Percentiles rank a stretch among this genome's conserved stretches.
Conservation (phyloP, 2,329 filamentous ascomycete species). For the Eurotiales sp. region DNA sequence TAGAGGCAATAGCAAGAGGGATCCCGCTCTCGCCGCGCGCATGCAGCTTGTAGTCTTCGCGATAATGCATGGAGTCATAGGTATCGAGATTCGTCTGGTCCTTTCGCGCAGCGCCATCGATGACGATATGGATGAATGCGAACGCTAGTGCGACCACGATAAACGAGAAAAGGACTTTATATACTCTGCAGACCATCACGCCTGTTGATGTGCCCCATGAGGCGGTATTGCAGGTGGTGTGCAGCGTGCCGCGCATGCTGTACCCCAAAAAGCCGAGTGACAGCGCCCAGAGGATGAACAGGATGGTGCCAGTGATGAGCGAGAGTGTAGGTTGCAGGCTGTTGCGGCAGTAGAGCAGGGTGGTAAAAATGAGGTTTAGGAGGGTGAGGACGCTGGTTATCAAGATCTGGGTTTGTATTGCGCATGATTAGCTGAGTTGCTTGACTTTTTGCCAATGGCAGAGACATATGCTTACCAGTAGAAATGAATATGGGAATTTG, state of each 20-base stretch:
- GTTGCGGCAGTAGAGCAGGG: conserved; percentile 49
- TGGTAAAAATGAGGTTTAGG: conserved; percentile 46
- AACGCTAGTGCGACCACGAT: conserved; percentile 45
- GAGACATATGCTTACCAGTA: conserved; percentile 45
- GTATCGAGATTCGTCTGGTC: conserved; percentile 43
- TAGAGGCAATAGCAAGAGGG: conserved; percentile 8
- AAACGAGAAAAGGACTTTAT: conserved; percentile 60
- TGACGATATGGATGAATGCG: conserved; percentile 44
- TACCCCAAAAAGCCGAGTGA: conserved; percentile 51
- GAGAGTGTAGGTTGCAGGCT: conserved; percentile 53
- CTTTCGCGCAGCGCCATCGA: conserved; percentile 50
- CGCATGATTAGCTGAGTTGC: neutral
- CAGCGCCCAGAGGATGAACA: conserved; percentile 51
- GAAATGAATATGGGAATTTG: conserved; percentile 57
- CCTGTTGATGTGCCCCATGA: conserved; percentile 55
- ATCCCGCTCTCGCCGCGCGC: conserved; percentile 20
- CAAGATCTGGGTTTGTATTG: conserved; percentile 42
- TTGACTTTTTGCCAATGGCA: too few species aligned
- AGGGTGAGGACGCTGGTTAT: conserved; percentile 51
- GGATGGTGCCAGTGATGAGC: conserved; percentile 45
- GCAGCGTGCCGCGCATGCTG: conserved; percentile 52
- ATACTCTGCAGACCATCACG: conserved; percentile 54
- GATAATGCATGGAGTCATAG: conserved; percentile 39
- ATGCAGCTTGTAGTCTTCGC: conserved; percentile 33
- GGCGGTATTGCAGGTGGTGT: conserved; percentile 46